Conservation (phyloP, 306 rosid genomes). For the Castanea mollissima region DNA sequence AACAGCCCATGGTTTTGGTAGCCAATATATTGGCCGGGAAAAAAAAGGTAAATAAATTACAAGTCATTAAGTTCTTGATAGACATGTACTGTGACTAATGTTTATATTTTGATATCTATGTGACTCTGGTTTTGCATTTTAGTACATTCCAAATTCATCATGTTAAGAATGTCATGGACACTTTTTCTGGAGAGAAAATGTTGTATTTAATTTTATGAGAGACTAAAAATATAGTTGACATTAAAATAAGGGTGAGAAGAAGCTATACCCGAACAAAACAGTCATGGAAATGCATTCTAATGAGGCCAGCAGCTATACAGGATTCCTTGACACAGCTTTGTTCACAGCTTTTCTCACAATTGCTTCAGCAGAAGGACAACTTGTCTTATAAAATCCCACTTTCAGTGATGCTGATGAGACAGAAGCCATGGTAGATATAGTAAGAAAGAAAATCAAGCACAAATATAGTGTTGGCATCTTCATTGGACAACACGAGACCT, state of each 20-base stretch:
- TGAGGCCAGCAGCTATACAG: conserved; percentile 39
- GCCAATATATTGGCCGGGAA: no score
- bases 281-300: conserved; percentile 47
- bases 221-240: neutral
- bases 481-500: neutral
- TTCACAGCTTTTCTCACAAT: conserved; percentile 26
- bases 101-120: no score
- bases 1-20: no score
- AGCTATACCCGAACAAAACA: conserved; percentile 39
- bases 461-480: neutral
- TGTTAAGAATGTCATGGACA: no score
- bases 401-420: conserved; percentile 21
- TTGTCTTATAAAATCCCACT: conserved; percentile 23
- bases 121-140: no score
- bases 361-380: conserved; percentile 33
- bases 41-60: no score
- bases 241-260: neutral
- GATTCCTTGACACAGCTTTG: conserved; percentile 28
- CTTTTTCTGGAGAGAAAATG: no score
- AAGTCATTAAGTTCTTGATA: no score
- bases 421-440: neutral
- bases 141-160: no score
- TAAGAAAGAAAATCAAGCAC: conserved; percentile 15
- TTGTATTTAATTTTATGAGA: no score
- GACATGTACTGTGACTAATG: no score